A percentile compares a stretch with the other conserved stretches of the same genome.
Evolutionary conservation across 768 basidiomycete species (phyloP).

Genomic region (Tephrocybe sp.): DNA sequence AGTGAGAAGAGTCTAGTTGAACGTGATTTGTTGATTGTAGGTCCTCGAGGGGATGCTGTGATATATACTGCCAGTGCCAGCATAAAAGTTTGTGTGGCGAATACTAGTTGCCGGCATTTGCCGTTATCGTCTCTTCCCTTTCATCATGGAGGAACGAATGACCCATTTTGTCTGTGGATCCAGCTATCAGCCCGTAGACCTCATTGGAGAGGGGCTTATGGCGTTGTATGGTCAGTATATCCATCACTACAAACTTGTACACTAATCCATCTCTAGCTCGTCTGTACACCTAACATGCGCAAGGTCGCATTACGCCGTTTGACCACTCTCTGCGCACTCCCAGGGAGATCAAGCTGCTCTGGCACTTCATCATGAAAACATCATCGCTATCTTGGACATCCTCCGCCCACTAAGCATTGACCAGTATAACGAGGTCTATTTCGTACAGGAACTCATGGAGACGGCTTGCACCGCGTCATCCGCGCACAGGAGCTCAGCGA

Average conservation of each 20-base stretch:
- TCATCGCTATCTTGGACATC: slow-evolving; percentile 95
- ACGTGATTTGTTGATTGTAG: too few species aligned
- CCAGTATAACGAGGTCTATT: slow-evolving; percentile 80
- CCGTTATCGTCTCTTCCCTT: slow-evolving; percentile 10
- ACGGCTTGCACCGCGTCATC: slow-evolving; percentile 95
- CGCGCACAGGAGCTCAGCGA: slow-evolving; percentile 92
- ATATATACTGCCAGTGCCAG: not conserved
- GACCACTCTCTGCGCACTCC: slow-evolving; percentile 86
- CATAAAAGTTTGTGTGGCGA: not conserved
- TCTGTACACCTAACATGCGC: slow-evolving; percentile 73
- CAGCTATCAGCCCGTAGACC: slow-evolving; percentile 73
- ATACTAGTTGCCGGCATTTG: slow-evolving; percentile 6
- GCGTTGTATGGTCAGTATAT: slow-evolving; percentile 67
- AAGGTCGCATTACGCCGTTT: slow-evolving; percentile 93
- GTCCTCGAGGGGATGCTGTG: not conserved
- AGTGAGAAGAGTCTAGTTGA: too few species aligned
- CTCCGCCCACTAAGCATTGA: slow-evolving; percentile 76
- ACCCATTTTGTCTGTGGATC: slow-evolving; percentile 50
- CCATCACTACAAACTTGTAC: not conserved
- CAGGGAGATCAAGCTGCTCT: slow-evolving; percentile 90
- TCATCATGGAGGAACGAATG: slow-evolving; percentile 25
- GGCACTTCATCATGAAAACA: slow-evolving; percentile 87
- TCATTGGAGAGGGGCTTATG: slow-evolving; percentile 94
- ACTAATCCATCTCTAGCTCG: slow-evolving; percentile 42
- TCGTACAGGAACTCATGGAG: slow-evolving; percentile 77